These are phyloP conservation scores for Isoetes engelmannii DNA, from an alignment of 83 land plant genomes.

Conservation along the genomic window DNA sequence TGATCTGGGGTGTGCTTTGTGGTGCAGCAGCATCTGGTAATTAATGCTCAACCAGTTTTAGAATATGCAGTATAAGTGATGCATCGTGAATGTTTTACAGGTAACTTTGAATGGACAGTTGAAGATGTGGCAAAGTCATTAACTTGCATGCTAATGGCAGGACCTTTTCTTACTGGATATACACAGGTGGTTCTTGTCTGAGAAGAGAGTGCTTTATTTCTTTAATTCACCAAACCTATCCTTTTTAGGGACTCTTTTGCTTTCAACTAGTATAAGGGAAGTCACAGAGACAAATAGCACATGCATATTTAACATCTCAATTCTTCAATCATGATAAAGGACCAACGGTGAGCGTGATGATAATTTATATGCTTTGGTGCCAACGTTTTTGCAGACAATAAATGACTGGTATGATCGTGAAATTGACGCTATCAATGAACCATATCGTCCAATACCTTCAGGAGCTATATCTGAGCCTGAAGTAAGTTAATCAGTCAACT, in stretches of 20 bases:
- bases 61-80: background rate
- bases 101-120: conserved; percentile 86
- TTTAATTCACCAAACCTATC: no score
- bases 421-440: conserved; percentile 97
- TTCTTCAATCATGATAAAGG: no score
- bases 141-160: conserved; percentile 83
- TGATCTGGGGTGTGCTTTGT: conserved; percentile 94
- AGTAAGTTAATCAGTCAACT: conserved; percentile 29
- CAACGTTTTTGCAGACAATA: conserved; percentile 47
- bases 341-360: no score
- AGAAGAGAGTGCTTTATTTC: no score
- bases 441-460: conserved; percentile 97
- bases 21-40: conserved; percentile 98
- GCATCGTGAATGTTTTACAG: conserved; percentile 25
- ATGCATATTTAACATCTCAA: no score
- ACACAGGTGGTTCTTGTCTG: conserved; percentile 53
- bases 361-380: no score
- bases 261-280: no score
- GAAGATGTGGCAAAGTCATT: conserved; percentile 91
- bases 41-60: background rate
- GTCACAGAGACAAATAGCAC: no score
- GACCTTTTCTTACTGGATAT: conserved; percentile 88
- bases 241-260: no score
- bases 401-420: conserved; percentile 99
- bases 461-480: conserved; percentile 93